A percentile compares a stretch with the other conserved stretches of the same genome.
Evolutionary conservation across 305 asterid species (phyloP).

Genomic region (Fraxinus ornus): DNA sequence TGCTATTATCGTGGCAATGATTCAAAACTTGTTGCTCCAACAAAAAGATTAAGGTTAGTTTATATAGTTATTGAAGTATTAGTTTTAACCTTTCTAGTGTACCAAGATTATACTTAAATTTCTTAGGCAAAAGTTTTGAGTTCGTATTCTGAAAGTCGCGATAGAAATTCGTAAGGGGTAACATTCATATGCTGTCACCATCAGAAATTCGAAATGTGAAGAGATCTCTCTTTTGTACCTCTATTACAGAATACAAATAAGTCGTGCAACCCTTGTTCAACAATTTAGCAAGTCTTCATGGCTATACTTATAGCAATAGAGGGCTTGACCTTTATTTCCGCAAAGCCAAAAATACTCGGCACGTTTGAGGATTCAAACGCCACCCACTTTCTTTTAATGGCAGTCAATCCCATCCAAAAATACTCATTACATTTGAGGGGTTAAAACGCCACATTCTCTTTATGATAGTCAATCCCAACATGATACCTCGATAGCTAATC

Average conservation of each 20-base stretch:
- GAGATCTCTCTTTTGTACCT: not conserved
- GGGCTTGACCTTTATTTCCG: not conserved
- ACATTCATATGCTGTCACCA: not conserved
- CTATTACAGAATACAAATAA: not conserved
- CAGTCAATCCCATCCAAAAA: not conserved
- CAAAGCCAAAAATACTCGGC: not conserved
- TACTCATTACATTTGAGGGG: not conserved
- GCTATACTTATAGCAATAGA: not conserved
- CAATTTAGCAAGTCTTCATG: not conserved
- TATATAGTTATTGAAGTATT: not conserved
- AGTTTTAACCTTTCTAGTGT: not conserved
- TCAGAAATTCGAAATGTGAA: not conserved
- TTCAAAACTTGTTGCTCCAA: conserved; percentile 37
- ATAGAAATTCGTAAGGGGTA: not conserved
- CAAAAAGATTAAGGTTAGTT: conserved; percentile 44
- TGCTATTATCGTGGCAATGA: conserved; percentile 23
- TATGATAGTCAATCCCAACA: not conserved
- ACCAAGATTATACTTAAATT: not conserved
- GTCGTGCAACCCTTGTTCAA: not conserved
- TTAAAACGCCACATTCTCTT: not conserved
- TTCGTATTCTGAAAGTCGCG: too few species aligned
- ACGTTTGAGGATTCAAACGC: not conserved
- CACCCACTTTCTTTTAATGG: not conserved
- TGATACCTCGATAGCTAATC: not conserved
- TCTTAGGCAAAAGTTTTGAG: not conserved